Conservation (phyloP, 208 protist genomes). For the Lotmaria passim region DNA sequence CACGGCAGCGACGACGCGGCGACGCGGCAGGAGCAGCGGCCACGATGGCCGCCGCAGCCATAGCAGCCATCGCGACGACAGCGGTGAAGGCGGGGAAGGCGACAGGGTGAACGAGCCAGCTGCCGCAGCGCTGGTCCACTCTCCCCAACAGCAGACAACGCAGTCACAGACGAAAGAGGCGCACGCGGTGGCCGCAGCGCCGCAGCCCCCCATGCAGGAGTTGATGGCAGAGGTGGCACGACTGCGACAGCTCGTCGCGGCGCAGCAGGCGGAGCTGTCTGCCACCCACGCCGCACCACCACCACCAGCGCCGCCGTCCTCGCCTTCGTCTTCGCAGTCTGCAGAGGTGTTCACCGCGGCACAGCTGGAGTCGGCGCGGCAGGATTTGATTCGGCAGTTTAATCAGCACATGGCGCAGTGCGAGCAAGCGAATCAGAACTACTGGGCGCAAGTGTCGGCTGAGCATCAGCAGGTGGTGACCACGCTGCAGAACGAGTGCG, state of each 20-base stretch:
- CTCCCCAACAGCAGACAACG: background rate
- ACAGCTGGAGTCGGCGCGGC: constrained; percentile 23
- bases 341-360: constrained; percentile 28
- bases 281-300: background rate
- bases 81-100: background rate
- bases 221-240: constrained; percentile 9
- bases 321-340: too few species aligned
- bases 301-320: background rate
- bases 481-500: constrained; percentile 21
- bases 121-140: constrained; percentile 8
- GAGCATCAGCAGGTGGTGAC: constrained; percentile 36
- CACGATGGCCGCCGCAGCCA: background rate
- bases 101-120: background rate
- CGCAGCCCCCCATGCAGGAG: background rate
- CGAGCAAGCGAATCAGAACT: constrained; percentile 45
- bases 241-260: constrained; percentile 18
- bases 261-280: constrained; percentile 19
- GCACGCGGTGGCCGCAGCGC: background rate
- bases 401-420: constrained; percentile 59
- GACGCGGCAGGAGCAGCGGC: background rate
- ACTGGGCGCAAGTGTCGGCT: constrained; percentile 33
- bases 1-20: background rate
- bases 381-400: constrained; percentile 46
- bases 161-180: background rate
- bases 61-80: background rate